A percentile compares a stretch with the other conserved stretches of the same genome.
Conservation (phyloP, 441 rosid species). For the Sinapis alba region DNA sequence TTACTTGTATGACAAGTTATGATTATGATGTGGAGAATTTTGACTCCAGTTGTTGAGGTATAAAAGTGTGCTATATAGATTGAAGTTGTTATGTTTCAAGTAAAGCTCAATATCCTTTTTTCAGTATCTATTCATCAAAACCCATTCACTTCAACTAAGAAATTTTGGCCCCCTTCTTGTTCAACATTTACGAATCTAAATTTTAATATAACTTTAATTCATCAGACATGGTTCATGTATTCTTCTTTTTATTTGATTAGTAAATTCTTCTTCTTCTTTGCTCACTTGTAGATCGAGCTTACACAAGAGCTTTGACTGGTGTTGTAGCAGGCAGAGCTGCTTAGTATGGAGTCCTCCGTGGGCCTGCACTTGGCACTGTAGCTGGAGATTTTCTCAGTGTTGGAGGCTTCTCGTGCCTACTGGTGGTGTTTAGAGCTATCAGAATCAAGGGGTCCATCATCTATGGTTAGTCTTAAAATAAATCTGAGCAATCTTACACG, state of each 20-base stretch:
- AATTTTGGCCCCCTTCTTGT: background rate
- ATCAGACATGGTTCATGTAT: background rate
- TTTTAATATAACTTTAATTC: background rate
- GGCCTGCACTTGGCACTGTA: too few relatives aligned
- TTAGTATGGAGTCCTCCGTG: slow-evolving; percentile 59
- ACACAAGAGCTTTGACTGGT: slow-evolving; percentile 73
- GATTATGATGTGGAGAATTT: slow-evolving; percentile 1
- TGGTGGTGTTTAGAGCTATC: slow-evolving; percentile 64
- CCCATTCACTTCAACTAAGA: background rate
- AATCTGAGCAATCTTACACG: slow-evolving; percentile 12
- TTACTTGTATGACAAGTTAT: slow-evolving; percentile 22
- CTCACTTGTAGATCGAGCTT: slow-evolving; percentile 68
- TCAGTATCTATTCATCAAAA: background rate
- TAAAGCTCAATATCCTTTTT: background rate
- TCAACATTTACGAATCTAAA: background rate
- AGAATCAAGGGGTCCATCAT: slow-evolving; percentile 67
- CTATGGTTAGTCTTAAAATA: slow-evolving; percentile 58
- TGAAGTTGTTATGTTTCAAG: background rate
- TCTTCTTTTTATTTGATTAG: background rate
- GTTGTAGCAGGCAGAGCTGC: slow-evolving; percentile 82
- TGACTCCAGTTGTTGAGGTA: background rate
- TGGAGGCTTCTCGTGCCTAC: slow-evolving; percentile 84
- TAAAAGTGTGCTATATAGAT: background rate
- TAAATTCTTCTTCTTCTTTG: slow-evolving; percentile 14
- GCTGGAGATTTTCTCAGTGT: too few relatives aligned